Percentiles rank a stretch among this genome's conserved stretches.
These are phyloP conservation scores for Pseudogymnoascus sp. DNA, from an alignment of 2,329 filamentous ascomycete genomes.

Conservation along the genomic window DNA sequence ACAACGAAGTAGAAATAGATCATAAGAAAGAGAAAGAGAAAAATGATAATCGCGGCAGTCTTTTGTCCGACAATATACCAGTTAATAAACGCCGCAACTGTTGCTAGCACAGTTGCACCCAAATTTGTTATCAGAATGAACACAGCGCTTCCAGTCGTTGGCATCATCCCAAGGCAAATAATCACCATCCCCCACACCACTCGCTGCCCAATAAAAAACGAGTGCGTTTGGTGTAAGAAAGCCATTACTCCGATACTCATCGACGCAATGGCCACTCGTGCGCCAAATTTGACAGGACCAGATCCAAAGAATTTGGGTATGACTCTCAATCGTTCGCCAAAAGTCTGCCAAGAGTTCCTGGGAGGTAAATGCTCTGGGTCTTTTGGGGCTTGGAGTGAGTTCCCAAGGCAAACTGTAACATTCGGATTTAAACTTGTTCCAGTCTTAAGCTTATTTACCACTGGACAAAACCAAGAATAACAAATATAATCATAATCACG, in stretches of 20 bases:
- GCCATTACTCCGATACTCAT: slow-evolving; percentile 61
- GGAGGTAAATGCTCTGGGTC: slow-evolving; percentile 67
- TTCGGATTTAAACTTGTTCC: neutral
- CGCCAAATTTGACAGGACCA: slow-evolving; percentile 55
- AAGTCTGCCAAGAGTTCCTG: slow-evolving; percentile 45
- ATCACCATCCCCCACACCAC: slow-evolving; percentile 71
- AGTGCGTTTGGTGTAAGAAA: slow-evolving; percentile 54
- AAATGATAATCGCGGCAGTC: slow-evolving; percentile 54
- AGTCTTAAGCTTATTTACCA: neutral
- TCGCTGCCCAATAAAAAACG: slow-evolving; percentile 58
- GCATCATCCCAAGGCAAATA: slow-evolving; percentile 18
- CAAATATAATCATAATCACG: neutral
- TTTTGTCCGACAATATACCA: slow-evolving; percentile 63
- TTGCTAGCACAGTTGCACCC: slow-evolving; percentile 53
- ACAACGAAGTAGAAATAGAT: slow-evolving; percentile 47
- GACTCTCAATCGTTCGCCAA: slow-evolving; percentile 49
- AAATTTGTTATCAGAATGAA: slow-evolving; percentile 60
- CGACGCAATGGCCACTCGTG: slow-evolving; percentile 60
- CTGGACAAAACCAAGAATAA: neutral
- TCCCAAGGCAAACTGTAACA: slow-evolving; percentile 42
- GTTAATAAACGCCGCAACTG: slow-evolving; percentile 51
- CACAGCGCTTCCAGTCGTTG: slow-evolving; percentile 54
- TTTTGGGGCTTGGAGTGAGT: slow-evolving; percentile 46
- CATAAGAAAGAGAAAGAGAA: slow-evolving; percentile 38
- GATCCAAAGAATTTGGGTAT: slow-evolving; percentile 53